These are phyloP conservation scores for Pseudomassariella vexata DNA, from an alignment of 2,329 filamentous ascomycete genomes.

Conservation along the genomic window DNA sequence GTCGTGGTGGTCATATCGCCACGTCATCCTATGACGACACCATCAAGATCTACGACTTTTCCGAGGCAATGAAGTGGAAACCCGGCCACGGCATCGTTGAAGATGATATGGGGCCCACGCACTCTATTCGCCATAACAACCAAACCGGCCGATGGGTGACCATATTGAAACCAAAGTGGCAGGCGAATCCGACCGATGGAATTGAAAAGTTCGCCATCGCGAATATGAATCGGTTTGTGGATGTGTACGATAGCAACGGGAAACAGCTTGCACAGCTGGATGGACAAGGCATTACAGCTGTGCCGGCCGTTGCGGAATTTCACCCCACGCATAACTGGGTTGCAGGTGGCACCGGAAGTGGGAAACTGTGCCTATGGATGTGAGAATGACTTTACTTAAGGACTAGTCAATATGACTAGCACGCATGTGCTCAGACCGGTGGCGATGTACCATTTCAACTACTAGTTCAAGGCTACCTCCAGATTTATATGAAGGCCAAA, in stretches of 20 bases:
- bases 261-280: slow-evolving; percentile 84
- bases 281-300: slow-evolving; percentile 86
- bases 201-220: slow-evolving; percentile 87
- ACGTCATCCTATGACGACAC: slow-evolving; percentile 95
- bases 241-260: slow-evolving; percentile 77
- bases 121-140: slow-evolving; percentile 79
- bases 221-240: slow-evolving; percentile 97
- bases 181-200: slow-evolving; percentile 68
- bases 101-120: slow-evolving; percentile 61
- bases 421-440: no score
- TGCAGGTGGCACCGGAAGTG: slow-evolving; percentile 83
- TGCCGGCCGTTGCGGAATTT: slow-evolving; percentile 87
- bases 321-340: slow-evolving; percentile 89
- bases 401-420: no score
- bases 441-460: no score
- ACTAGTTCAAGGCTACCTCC: no score
- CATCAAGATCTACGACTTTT: slow-evolving; percentile 84
- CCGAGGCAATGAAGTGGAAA: slow-evolving; percentile 53
- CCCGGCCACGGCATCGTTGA: slow-evolving; percentile 51
- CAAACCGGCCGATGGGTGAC: slow-evolving; percentile 95
- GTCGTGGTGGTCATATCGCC: slow-evolving; percentile 74
- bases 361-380: slow-evolving; percentile 89
- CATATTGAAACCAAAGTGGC: slow-evolving; percentile 80
- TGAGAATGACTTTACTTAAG: slow-evolving; percentile 31
- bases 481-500: no score